Evolutionary conservation across 139 green algal species (phyloP), one percentile per base, ranked within the genome.

Genomic region (Chlorokybus atmophyticus): DNA sequence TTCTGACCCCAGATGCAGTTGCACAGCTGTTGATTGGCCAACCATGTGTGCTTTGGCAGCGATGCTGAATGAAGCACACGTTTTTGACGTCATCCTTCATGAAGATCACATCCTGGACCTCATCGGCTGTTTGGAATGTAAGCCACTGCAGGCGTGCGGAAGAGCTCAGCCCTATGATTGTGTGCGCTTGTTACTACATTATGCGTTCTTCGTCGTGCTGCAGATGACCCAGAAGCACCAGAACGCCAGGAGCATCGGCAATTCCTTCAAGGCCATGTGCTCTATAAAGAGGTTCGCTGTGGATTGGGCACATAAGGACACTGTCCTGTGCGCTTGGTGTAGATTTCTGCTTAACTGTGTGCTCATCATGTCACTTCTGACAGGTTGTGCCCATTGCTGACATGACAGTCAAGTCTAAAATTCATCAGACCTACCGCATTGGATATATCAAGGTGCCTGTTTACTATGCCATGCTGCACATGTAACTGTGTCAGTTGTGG

Each of bases 121-220:
- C 4, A 67, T 97, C 8, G 90, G 88, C 2, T 81, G 79, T 29
- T 76, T 98, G 52, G 88, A 98, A 79, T 92, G 95, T 52, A 84
- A 94, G 63, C 84, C 86, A 17, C 80, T 87, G 10, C 62, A 35
- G 19, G 23, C 35, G 35, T 14, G 10, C 14, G 35, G 10, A 44
- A 81, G 35, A 21, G 35, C 35, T 14, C 10, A 21, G 35, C 10
- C 35, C 35, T 44, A 10, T 44, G 10, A 14, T 44, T 14, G 35
- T 10, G 35, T 44, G 35, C 35, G 10, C 35, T 44, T 44, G 35
- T 44, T 10, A 21, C 35, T 44, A 44, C 35, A 44, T 44, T 44
- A 21, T 44, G 10, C 35, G 10, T 44, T 14, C 35, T 14, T 44
- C 35, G 10, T 44, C 35, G 14, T n/a, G 14, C 4, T 3, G 1